These are phyloP conservation scores for Fusarium sp. DNA, from an alignment of 2,329 filamentous ascomycete species.

Conservation along the genomic window DNA sequence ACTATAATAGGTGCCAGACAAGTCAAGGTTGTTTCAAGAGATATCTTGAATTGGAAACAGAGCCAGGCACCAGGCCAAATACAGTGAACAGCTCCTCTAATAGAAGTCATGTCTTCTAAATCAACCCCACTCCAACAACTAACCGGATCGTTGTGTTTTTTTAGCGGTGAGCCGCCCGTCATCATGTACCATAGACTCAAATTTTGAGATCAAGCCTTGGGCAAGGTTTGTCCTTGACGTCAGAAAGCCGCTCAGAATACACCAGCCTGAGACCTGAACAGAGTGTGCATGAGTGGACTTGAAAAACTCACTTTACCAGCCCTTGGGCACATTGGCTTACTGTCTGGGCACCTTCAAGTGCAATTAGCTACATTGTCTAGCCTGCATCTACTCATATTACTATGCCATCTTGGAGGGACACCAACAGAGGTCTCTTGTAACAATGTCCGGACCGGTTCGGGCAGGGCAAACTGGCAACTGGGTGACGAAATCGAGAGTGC, in stretches of 20 bases:
- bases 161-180: conserved; percentile 35
- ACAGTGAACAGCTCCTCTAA: conserved; percentile 3
- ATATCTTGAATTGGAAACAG: conserved; percentile 26
- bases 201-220: not conserved
- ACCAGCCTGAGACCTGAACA: not conserved
- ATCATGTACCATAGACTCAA: not conserved
- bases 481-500: not conserved
- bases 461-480: conserved; percentile 10
- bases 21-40: conserved; percentile 7
- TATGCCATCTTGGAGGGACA: not conserved
- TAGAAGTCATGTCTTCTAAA: conserved; percentile 3
- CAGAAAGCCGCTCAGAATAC: not conserved
- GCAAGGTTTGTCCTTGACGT: conserved; percentile 10
- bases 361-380: not conserved
- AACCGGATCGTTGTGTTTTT: conserved; percentile 8
- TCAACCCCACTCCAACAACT: conserved; percentile 1
- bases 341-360: not conserved
- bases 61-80: conserved; percentile 6
- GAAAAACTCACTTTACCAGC: not conserved
- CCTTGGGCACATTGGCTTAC: not conserved
- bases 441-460: conserved; percentile 7
- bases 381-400: not conserved
- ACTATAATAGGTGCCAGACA: conserved; percentile 5
- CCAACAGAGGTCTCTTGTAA: not conserved
- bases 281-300: not conserved